Evolutionary conservation across 2,329 filamentous ascomycete species (phyloP), one percentile per base, ranked within the genome.

Genomic region (Endoconidiophora laricicola): DNA sequence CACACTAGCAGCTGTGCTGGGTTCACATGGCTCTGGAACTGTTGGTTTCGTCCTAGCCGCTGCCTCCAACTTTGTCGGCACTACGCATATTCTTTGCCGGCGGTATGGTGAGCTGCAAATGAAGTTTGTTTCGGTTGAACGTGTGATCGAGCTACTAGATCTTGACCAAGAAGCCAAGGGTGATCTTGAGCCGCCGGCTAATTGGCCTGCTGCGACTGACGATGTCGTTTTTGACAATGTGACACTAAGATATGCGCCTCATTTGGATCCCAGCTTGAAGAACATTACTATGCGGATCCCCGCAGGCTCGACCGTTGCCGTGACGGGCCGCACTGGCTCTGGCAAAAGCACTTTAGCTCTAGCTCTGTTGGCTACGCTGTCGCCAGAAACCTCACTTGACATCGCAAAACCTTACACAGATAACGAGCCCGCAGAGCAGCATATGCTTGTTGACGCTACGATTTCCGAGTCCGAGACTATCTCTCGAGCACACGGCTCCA

Each of bases 121-220:
- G 74, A 83, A 94, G 60, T 94, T 94, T 56, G 86, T 94, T 0
- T 88, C 83, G 0, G 84, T 94, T 0, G 87, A 94, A 64, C 77
- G 87, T 39, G 81, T 94, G 0, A 78, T 91, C 7, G 85, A 91
- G 62, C 72, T 94, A 0, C 70, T 91, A 1, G 76, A 84, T 52
- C 73, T 94, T 0, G 83, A 88, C 14, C 77, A 85, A 60, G 87
- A 94, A 60, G 68, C 77, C 0, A 70, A 67, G 0, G 86, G 86
- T 1, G 71, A 74, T 1, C 63, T 85, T 2, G 65, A 74, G 1
- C 86, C 86, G 0, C 83, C 85, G 0, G 78, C 81, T 0, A 74
- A 75, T 46, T 94, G 87, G 87, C 87, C 87, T 0, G 71, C 72
- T 0, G 79, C 78, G 49, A 71, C 70, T 7, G 81, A 84, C 52